A percentile compares a stretch with the other conserved stretches of the same genome.
phyloP scores from a whole-genome alignment of 2,329 filamentous ascomycete genomes.

The Fusarium penzigii region DNA sequence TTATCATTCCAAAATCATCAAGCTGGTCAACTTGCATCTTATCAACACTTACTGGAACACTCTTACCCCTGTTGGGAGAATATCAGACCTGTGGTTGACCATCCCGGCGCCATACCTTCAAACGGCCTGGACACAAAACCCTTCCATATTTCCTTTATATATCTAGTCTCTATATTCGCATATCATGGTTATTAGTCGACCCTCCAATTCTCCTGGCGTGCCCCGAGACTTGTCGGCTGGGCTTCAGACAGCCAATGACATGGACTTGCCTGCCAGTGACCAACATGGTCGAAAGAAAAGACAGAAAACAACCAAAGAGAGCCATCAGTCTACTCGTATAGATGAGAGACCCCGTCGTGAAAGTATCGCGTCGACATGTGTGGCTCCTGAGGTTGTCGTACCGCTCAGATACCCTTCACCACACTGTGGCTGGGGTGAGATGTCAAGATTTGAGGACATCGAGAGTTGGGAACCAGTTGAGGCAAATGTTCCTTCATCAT shows the following conservation, averaged over 20 bases:
- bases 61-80: conserved; percentile 12
- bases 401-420: not conserved
- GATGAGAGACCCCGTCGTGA: not conserved
- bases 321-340: not conserved
- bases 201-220: too few relatives aligned
- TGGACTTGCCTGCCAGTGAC: too few relatives aligned
- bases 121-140: not conserved
- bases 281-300: too few relatives aligned
- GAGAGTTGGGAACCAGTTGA: not conserved
- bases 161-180: not conserved
- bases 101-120: conserved; percentile 1
- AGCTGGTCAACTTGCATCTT: conserved; percentile 18
- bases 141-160: not conserved
- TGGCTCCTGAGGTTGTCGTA: too few relatives aligned
- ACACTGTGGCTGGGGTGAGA: not conserved
- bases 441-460: not conserved
- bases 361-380: too few relatives aligned
- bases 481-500: not conserved
- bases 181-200: conserved; percentile 6
- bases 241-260: too few relatives aligned
- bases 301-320: too few relatives aligned
- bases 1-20: conserved; percentile 1
- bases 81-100: conserved; percentile 5
- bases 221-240: too few relatives aligned
- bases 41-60: conserved; percentile 5